These are phyloP conservation scores for Pseudogymnoascus sp. DNA, from an alignment of 2,329 filamentous ascomycete genomes.

Conservation along the genomic window DNA sequence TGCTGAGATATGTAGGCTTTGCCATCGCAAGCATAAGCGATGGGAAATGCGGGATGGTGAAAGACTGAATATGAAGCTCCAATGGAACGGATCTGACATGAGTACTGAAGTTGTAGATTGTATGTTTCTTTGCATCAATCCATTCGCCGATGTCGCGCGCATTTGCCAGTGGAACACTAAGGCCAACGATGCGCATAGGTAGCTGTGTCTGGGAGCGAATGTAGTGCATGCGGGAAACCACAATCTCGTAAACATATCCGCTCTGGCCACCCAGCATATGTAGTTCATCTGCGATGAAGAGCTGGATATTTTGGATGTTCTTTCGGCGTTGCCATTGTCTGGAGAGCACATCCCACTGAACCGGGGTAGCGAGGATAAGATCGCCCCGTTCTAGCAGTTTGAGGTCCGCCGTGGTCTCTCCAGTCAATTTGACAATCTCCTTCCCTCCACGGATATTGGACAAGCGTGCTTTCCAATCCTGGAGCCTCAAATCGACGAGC, in stretches of 20 bases:
- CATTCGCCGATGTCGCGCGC: constrained; percentile 92
- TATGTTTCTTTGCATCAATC: constrained; percentile 96
- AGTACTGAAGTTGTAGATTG: constrained; percentile 97
- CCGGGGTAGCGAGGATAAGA: constrained; percentile 82
- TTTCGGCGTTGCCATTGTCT: constrained; percentile 95
- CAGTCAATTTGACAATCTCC: constrained; percentile 83
- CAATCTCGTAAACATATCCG: constrained; percentile 88
- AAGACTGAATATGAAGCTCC: constrained; percentile 91
- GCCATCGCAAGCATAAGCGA: constrained; percentile 99
- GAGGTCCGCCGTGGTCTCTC: constrained; percentile 84
- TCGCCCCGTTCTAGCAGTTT: constrained; percentile 82
- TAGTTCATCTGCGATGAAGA: constrained; percentile 92
- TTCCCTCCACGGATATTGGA: constrained; percentile 69
- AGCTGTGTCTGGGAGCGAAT: constrained; percentile 83
- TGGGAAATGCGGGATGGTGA: constrained; percentile 91
- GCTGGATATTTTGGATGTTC: constrained; percentile 80
- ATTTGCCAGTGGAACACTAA: constrained; percentile 88
- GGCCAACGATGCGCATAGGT: constrained; percentile 74
- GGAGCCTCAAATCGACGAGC: constrained; percentile 70
- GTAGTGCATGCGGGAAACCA: constrained; percentile 96
- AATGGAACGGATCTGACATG: constrained; percentile 81
- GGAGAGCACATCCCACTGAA: constrained; percentile 93
- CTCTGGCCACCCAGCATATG: constrained; percentile 82
- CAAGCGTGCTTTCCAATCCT: constrained; percentile 79
- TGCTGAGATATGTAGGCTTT: constrained; percentile 81